Base-by-base conservation (phyloP, 768 basidiomycete species). In the Pisolithus albus region DNA sequence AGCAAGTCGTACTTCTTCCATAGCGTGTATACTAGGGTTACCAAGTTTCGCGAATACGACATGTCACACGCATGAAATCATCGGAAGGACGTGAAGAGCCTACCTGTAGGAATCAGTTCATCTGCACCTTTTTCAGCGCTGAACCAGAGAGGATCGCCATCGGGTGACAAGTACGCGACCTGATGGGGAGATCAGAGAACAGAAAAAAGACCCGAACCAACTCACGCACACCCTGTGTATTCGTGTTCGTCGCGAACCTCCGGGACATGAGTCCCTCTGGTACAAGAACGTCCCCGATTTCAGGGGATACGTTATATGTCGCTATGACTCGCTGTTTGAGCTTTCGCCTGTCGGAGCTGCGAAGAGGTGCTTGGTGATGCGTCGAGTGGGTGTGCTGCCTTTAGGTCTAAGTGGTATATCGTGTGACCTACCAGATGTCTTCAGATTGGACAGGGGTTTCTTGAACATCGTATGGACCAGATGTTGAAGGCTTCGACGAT, bases 131-230 rank as follows among this genome's bases (percentile, higher is more conserved):
- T 88, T 19, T 86, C 86, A 16, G 84, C 54, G 0, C 79, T 80
- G 57, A 92, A 87, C 88, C 89, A 92, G 32, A 90, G 67, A 0
- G 89, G 89, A 57, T 86, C 80, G 21, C 85, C 84, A 19, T 80
- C 77, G 5, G 77, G 66, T 7, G 80, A 75, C 16, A 87, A 60
- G 66, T 88, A 89, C 1, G 76, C 74, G 18, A 82, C 72, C 88
- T 89, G 18, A 50, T 23, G n/a, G 36, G 18, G 40, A 7, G 21
- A 41, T 44, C 43, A 28, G 43, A 56, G 26, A 5, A 24, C 24
- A 2, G 18, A 32, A n/a, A n/a, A n/a, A n/a, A n/a, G n/a, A n/a
- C n/a, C n/a, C n/a, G n/a, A n/a, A n/a, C n/a, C n/a, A n/a, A n/a
- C 10, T 51, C 44, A 48, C 63, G 49, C 32, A 90, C 88, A 7